phyloP scores from a whole-genome alignment of 257 asterid genomes.

The Verbena officinalis region DNA sequence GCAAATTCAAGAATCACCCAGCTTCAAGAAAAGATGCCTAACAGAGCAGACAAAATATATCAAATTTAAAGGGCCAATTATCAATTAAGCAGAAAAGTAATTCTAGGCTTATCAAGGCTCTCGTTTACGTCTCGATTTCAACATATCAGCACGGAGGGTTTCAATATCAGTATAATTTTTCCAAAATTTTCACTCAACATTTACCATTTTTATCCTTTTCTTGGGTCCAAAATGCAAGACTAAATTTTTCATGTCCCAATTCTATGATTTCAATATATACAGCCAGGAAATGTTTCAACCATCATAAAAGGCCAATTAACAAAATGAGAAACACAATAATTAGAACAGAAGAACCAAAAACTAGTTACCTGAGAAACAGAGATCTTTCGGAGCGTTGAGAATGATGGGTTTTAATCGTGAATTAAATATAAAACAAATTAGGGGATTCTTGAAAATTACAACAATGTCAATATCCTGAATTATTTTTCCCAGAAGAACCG shows the following conservation, averaged over 20 bases:
- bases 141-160: neutral
- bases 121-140: neutral
- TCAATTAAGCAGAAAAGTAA: neutral
- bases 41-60: conserved; percentile 12
- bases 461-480: neutral
- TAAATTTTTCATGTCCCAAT: neutral
- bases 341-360: neutral
- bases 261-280: neutral
- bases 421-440: neutral
- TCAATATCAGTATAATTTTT: neutral
- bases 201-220: too few species aligned
- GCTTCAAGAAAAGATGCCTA: conserved; percentile 31
- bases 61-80: neutral
- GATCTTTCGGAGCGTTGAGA: conserved; percentile 14
- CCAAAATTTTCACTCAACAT: conserved; percentile 8
- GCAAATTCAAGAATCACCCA: conserved; percentile 12
- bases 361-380: conserved; percentile 7
- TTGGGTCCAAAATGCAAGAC: neutral
- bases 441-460: conserved; percentile 15
- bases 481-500: neutral
- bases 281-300: conserved; percentile 11
- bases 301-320: conserved; percentile 10
- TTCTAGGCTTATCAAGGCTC: neutral
- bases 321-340: neutral
- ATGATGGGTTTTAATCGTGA: conserved; percentile 2